These are phyloP conservation scores for Fusarium staphyleae DNA, from an alignment of 2,329 filamentous ascomycete species.

Conservation along the genomic window DNA sequence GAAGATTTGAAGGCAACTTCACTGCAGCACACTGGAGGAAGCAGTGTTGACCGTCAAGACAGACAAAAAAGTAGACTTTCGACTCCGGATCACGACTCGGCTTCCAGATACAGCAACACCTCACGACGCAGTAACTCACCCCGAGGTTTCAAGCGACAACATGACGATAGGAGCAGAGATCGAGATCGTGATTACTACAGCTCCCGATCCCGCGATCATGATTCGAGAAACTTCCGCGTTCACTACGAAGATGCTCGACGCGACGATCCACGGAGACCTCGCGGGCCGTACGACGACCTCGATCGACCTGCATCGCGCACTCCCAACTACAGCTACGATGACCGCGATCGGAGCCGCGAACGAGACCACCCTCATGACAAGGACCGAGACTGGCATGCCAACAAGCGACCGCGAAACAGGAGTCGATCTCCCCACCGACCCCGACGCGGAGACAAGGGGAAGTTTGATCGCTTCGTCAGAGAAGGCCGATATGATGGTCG, in stretches of 20 bases:
- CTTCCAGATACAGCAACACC: constrained; percentile 52
- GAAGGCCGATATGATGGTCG: constrained; percentile 41
- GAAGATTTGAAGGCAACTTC: constrained; percentile 82
- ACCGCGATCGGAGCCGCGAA: constrained; percentile 51
- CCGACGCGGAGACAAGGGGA: constrained; percentile 48
- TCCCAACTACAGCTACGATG: constrained; percentile 56
- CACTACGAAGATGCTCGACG: constrained; percentile 66
- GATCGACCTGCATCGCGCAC: constrained; percentile 57
- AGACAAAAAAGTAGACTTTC: constrained; percentile 73
- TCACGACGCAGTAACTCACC: constrained; percentile 65
- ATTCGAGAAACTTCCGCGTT: constrained; percentile 66
- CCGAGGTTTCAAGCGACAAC: constrained; percentile 70
- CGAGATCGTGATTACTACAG: constrained; percentile 56
- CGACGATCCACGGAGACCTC: constrained; percentile 56
- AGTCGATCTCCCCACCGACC: constrained; percentile 58
- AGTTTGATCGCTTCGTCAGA: constrained; percentile 46
- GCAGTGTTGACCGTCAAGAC: constrained; percentile 90
- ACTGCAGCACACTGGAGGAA: constrained; percentile 77
- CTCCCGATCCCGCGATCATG: constrained; percentile 54
- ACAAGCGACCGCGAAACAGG: constrained; percentile 64
- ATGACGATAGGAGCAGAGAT: constrained; percentile 64
- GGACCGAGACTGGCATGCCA: constrained; percentile 54
- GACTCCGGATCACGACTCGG: constrained; percentile 61
- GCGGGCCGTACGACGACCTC: constrained; percentile 63
- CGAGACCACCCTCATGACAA: constrained; percentile 51